Percentiles rank a stretch among this genome's conserved stretches.
Conservation (phyloP, 2,329 filamentous ascomycete species). For the Rutstroemia sp. region DNA sequence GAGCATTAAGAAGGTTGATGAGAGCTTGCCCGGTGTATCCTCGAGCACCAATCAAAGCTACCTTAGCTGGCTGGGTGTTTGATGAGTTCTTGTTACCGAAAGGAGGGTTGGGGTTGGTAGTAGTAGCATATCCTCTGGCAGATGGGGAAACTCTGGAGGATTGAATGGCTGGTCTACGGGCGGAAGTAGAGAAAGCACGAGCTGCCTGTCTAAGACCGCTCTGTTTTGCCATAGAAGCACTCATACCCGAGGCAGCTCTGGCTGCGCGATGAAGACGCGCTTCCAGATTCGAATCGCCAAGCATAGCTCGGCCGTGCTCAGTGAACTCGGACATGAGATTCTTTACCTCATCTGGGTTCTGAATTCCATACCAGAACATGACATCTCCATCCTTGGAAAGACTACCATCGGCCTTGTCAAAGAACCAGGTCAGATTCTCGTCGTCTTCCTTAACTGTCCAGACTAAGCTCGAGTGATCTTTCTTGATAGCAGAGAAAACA, state of each 20-base stretch:
- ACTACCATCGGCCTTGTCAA: slow-evolving; percentile 92
- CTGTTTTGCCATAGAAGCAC: slow-evolving; percentile 34
- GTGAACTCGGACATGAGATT: slow-evolving; percentile 81
- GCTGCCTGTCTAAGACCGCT: slow-evolving; percentile 50
- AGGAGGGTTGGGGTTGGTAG: slow-evolving; percentile 83
- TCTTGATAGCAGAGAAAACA: slow-evolving; percentile 87
- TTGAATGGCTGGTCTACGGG: slow-evolving; percentile 33
- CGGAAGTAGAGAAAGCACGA: slow-evolving; percentile 59
- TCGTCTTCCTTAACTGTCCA: slow-evolving; percentile 97
- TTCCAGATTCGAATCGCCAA: slow-evolving; percentile 83
- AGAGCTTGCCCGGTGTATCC: slow-evolving; percentile 92
- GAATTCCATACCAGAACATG: slow-evolving; percentile 85
- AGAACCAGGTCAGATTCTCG: slow-evolving; percentile 97
- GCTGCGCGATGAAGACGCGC: slow-evolving; percentile 75
- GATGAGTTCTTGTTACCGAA: slow-evolving; percentile 83
- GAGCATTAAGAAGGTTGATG: slow-evolving; percentile 77
- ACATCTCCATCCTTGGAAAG: slow-evolving; percentile 79
- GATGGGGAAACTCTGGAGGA: slow-evolving; percentile 16
- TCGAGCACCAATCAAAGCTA: slow-evolving; percentile 84
- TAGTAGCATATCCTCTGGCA: slow-evolving; percentile 49
- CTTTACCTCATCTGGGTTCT: slow-evolving; percentile 72
- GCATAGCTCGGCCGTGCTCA: slow-evolving; percentile 74
- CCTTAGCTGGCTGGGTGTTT: slow-evolving; percentile 68
- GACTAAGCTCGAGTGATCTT: slow-evolving; percentile 82
- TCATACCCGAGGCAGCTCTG: slow-evolving; percentile 56